Conservation (phyloP, 208 protist species). For the Trypanosoma vivax region DNA sequence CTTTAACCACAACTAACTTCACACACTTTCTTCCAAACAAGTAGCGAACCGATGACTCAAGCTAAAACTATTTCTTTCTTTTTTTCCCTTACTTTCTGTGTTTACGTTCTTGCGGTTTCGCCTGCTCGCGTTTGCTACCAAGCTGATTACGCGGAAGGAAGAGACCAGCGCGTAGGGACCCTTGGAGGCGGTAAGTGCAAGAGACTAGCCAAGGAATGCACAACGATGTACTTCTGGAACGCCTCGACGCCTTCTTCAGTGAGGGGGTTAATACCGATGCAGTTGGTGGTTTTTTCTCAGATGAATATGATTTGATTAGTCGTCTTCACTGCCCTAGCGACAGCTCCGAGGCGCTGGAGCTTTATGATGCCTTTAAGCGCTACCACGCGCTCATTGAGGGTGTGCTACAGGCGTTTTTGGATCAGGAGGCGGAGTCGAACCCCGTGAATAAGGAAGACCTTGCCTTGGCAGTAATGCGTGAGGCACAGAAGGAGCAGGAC, state of each 20-base stretch:
- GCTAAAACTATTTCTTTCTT: background rate
- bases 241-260: slow-evolving; percentile 65
- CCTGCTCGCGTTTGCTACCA: background rate
- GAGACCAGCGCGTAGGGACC: background rate
- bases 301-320: slow-evolving; percentile 30
- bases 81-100: slow-evolving; percentile 5
- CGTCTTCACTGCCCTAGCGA: slow-evolving; percentile 29
- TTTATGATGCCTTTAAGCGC: slow-evolving; percentile 47
- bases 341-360: slow-evolving; percentile 33
- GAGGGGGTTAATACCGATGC: slow-evolving; percentile 51
- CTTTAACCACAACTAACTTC: background rate
- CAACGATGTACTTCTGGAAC: slow-evolving; percentile 23
- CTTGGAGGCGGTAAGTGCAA: background rate
- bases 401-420: slow-evolving; percentile 47
- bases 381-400: slow-evolving; percentile 49
- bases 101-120: background rate
- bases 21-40: background rate
- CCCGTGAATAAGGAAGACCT: slow-evolving; percentile 23
- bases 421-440: slow-evolving; percentile 1
- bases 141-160: too few relatives aligned
- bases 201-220: background rate
- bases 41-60: background rate
- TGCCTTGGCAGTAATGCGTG: slow-evolving; percentile 38
- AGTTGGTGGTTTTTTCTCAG: slow-evolving; percentile 50
- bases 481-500: slow-evolving; percentile 28